phyloP scores from a whole-genome alignment of 345 rosid genomes.

The Gynandropsis gynandra region DNA sequence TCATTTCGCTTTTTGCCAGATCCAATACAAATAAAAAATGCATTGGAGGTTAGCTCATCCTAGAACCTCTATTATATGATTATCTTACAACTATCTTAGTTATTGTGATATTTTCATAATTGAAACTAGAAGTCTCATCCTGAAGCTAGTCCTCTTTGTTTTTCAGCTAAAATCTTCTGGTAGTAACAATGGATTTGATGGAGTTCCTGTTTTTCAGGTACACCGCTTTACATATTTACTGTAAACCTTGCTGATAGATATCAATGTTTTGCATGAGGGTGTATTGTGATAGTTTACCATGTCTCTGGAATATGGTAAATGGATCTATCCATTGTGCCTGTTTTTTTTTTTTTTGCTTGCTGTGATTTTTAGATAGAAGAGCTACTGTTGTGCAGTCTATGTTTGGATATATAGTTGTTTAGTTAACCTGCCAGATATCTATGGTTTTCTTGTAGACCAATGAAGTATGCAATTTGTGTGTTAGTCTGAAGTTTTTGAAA shows the following conservation, averaged over 20 bases:
- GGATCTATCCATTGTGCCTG: neutral
- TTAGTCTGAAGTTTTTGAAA: slow-evolving; percentile 11
- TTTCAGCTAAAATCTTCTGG: slow-evolving; percentile 54
- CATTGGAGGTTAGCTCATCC: slow-evolving; percentile 56
- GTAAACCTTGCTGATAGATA: neutral
- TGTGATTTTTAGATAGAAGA: neutral
- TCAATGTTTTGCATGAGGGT: neutral
- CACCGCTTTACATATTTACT: neutral
- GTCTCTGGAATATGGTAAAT: neutral
- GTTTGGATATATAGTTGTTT: neutral
- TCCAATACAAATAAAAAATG: slow-evolving; percentile 88
- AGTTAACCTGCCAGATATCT: neutral
- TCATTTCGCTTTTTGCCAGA: slow-evolving; percentile 92
- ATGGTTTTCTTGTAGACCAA: slow-evolving; percentile 3
- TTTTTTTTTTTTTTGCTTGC: neutral
- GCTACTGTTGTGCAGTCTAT: slow-evolving; percentile 1
- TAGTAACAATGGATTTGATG: slow-evolving; percentile 64
- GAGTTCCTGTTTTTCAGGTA: slow-evolving; percentile 98
- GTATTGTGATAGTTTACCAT: neutral
- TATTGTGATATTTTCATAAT: neutral
- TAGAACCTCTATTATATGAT: neutral
- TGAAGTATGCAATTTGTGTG: neutral
- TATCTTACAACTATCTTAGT: neutral
- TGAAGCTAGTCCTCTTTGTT: slow-evolving; percentile 16
- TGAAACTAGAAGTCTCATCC: neutral